Evolutionary conservation across 495 filamentous ascomycete species (phyloP), one percentile per base, ranked within the genome.

Genomic region (Jackrogersella minutella): DNA sequence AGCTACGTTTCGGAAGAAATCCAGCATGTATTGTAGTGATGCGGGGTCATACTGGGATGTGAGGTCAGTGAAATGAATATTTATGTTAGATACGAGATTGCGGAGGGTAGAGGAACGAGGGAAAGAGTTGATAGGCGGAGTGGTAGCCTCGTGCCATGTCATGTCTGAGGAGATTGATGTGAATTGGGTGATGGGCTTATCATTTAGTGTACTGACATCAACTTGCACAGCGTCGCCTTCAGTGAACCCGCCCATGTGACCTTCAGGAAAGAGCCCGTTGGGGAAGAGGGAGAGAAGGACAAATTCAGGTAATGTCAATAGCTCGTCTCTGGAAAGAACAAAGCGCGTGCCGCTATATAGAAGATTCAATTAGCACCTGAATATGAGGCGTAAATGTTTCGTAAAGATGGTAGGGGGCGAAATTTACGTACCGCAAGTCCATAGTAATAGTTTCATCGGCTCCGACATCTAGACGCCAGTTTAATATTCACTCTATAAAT

Each of bases 231-330:
- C 88, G 74, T 97, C 95, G 28, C 92, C 91, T 72, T 97, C 95
- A 30, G 83, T 76, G 75, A 93, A 97, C 34, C 91, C 90, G 68
- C 92, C 94, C 86, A 96, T 91, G 70, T 98, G 94, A 7, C 94
- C 94, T 77, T 99, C 96, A 1, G 95, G 96, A 53, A 99, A 93
- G 21, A 99, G 88, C 13, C 95, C 95, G 74, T 99, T 99, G 6
- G 95, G 95, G 69, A 99, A 99, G 13, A 99, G 84, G n/a, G 95
- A 98, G 11, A 99, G 83, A n/a, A 99, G 86, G 14, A 99, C 95
- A 63, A 99, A 99, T 79, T 99, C 95, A 44, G 95, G 95, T 36
- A 99, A 82, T 2, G 95, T 99, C 50, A 99, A 81, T 36, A 99
- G 84, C 74, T 99, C 95, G 71, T 99, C 95, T 69, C 96, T 84